These are phyloP conservation scores for Hymenoscyphus scutula DNA, from an alignment of 2,329 filamentous ascomycete genomes.

Conservation along the genomic window DNA sequence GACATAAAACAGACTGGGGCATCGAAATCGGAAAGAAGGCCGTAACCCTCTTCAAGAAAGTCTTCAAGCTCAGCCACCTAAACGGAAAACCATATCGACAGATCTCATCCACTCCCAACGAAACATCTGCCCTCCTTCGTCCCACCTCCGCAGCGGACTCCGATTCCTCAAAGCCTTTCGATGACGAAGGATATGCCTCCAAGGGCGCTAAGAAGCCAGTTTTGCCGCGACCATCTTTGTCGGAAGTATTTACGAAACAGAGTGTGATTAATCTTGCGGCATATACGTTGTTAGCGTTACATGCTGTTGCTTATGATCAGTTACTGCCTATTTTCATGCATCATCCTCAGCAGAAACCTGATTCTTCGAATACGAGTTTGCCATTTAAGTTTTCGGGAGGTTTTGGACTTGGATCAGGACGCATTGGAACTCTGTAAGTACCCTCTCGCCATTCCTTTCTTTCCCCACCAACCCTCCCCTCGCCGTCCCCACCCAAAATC, in stretches of 20 bases:
- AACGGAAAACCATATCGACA: constrained; percentile 23
- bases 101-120: constrained; percentile 47
- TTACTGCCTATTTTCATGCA: constrained; percentile 86
- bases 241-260: constrained; percentile 70
- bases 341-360: constrained; percentile 57
- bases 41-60: constrained; percentile 37
- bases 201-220: constrained; percentile 30
- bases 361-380: constrained; percentile 56
- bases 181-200: constrained; percentile 27
- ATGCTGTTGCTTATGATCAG: constrained; percentile 83
- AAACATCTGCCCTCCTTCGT: constrained; percentile 54
- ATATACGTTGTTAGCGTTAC: constrained; percentile 79
- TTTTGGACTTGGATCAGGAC: constrained; percentile 69
- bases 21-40: constrained; percentile 69
- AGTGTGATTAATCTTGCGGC: constrained; percentile 71
- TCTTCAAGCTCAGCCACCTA: constrained; percentile 18
- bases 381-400: constrained; percentile 83
- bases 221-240: constrained; percentile 43
- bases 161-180: constrained; percentile 26
- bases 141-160: constrained; percentile 32
- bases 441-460: background rate
- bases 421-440: constrained; percentile 68
- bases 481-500: background rate
- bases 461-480: background rate
- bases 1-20: constrained; percentile 70